A percentile compares a stretch with the other conserved stretches of the same genome.
Evolutionary conservation across 1,284 basidiomycete species (phyloP).

Genomic region (Hymenochaete sp.): DNA sequence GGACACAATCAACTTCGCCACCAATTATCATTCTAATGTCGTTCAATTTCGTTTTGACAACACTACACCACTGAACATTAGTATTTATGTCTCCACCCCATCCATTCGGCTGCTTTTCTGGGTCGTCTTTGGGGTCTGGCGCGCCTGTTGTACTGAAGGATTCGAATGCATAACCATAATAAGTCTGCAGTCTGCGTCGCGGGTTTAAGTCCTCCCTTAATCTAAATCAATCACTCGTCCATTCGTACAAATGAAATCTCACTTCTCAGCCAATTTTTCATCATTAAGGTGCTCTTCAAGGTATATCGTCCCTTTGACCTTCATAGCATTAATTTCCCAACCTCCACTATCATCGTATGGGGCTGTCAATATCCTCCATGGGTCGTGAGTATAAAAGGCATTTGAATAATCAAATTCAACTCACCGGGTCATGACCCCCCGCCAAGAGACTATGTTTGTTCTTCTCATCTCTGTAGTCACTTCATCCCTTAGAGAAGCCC

Average conservation of each 20-base stretch:
- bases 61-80: conserved; percentile 92
- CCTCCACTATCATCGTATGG: conserved; percentile 75
- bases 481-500: conserved; percentile 39
- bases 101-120: conserved; percentile 36
- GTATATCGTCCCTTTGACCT: conserved; percentile 68
- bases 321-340: conserved; percentile 83
- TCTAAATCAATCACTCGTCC: too few relatives aligned
- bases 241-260: conserved; percentile 21
- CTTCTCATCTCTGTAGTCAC: conserved; percentile 29
- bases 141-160: conserved; percentile 65
- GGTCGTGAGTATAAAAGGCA: background rate
- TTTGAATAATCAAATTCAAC: conserved; percentile 24
- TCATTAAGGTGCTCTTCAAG: conserved; percentile 73
- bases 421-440: conserved; percentile 90
- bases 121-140: conserved; percentile 25
- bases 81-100: conserved; percentile 90
- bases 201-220: conserved; percentile 53
- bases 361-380: conserved; percentile 59
- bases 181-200: conserved; percentile 50
- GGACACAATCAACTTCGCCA: conserved; percentile 92
- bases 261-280: conserved; percentile 55
- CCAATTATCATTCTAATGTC: conserved; percentile 78
- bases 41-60: conserved; percentile 85
- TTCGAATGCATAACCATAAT: conserved; percentile 83
- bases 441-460: conserved; percentile 65